These are phyloP conservation scores for Epichloe festucae DNA, from an alignment of 2,329 filamentous ascomycete species.

Conservation along the genomic window DNA sequence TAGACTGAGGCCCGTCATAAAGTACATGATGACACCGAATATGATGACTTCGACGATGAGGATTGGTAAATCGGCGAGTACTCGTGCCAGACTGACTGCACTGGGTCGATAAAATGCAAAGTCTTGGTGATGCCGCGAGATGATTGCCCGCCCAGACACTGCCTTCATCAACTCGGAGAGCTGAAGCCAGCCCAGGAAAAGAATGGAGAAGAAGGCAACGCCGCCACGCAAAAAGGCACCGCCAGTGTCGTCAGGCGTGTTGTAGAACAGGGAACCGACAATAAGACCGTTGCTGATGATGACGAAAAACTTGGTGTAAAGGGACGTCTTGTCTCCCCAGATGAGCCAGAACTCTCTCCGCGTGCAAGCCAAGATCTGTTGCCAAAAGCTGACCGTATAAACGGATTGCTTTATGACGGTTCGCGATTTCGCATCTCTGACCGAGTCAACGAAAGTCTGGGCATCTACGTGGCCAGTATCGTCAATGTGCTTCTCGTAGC, in stretches of 20 bases:
- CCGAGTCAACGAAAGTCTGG: slow-evolving; percentile 51
- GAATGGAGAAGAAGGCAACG: slow-evolving; percentile 38
- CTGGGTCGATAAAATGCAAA: slow-evolving; percentile 28
- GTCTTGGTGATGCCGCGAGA: slow-evolving; percentile 24
- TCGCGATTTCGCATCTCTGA: slow-evolving; percentile 47
- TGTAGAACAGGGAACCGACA: slow-evolving; percentile 67
- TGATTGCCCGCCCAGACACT: slow-evolving; percentile 24
- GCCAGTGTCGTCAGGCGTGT: slow-evolving; percentile 42
- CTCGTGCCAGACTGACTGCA: slow-evolving; percentile 21
- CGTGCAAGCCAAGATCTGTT: slow-evolving; percentile 57
- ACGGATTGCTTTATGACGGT: slow-evolving; percentile 7
- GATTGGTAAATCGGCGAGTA: slow-evolving; percentile 30
- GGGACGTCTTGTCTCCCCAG: slow-evolving; percentile 58
- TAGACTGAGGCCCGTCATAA: slow-evolving; percentile 28
- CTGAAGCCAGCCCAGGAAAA: slow-evolving; percentile 27
- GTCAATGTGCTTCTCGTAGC: slow-evolving; percentile 69
- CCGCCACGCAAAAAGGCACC: slow-evolving; percentile 47
- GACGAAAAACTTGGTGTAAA: slow-evolving; percentile 70
- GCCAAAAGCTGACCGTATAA: slow-evolving; percentile 65
- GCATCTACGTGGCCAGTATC: slow-evolving; percentile 51
- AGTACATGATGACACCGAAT: slow-evolving; percentile 28
- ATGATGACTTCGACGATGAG: slow-evolving; percentile 26
- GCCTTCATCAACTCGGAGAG: slow-evolving; percentile 24
- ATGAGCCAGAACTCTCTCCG: slow-evolving; percentile 68
- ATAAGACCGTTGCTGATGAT: slow-evolving; percentile 62